Evolutionary conservation across 495 filamentous ascomycete species (phyloP), one percentile per base, ranked within the genome.

Genomic region (Bathelium albidoporum): DNA sequence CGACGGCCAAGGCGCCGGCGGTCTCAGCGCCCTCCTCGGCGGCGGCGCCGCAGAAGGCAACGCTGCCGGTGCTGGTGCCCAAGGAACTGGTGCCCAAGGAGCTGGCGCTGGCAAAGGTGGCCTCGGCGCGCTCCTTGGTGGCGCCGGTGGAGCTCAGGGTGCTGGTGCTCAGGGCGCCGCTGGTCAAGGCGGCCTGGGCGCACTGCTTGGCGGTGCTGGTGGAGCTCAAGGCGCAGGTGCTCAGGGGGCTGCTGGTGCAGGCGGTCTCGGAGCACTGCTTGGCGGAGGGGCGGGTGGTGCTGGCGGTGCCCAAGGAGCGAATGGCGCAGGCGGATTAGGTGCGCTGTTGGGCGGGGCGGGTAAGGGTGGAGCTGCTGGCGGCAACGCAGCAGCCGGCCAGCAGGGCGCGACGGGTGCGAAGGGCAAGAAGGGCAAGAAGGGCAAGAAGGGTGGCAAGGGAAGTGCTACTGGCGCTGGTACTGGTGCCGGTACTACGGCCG

Each of bases 71-170:
- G 43, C 43, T 10, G 43, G 11, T 49, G 49, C 49, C 24, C 22
- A 24, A 28, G 24, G 29, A 29, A 9, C 12, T 9, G 49, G 22
- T 16, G 49, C 22, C 24, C 22, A n/a, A 9, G 49, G 49, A 0
- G 49, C 49, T 26, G 49, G 22, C 24, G 49, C 5, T 16, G 12
- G 20, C 9, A 26, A 55, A 16, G 49, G 49, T 10, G 49, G 49
- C 29, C 49, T 55, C 49, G 49, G 49, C 49, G 49, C 49, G 26
- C 49, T 55, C 16, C 49, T 55, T 9, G 49, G 49, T 28, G 49
- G 49, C 24, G 49, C 49, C 20, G 49, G 49, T 10, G 49, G 49
- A 9, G 49, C 49, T 55, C 22, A 24, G 5, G 43, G 43, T 49
- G 49, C 49, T 55, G 49, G 49, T 20, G 44, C 44, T 49, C 44